Base-by-base conservation (phyloP, 2,329 filamentous ascomycete species). In the Aspergillus calidoustus region DNA sequence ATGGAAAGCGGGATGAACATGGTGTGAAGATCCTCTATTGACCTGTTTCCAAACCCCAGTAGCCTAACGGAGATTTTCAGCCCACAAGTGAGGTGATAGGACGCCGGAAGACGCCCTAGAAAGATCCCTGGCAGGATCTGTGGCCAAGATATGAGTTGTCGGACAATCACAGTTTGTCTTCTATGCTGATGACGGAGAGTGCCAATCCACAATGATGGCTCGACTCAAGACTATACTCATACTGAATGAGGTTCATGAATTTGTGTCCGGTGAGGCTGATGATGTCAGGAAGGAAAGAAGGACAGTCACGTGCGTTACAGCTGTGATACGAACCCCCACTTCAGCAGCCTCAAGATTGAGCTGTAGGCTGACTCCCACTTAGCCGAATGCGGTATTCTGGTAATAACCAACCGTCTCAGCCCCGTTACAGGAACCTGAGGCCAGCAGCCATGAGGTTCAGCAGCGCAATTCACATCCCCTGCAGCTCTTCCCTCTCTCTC, bases 271-370 rank as follows among this genome's bases (percentile, higher is more conserved):
- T 54, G 22, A 54, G n/a, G n/a, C 34, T 19, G 17, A 54, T 54
- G 52, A 55, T 47, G 53, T 55, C 44, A 55, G 34, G n/a, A 38
- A 25, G 15, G 23, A 38, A 11, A 8, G 19, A 38, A 52, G n/a
- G 28, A 31, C 49, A 34, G 38, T 67, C 65, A 67, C 65, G 65
- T 67, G 63, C 4, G 17, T 47, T 65, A 65, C 63, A 22, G 11
- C 31, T 28, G 34, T 8, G 46, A 57, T 60, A 64, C 63, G 43
- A 44, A 22, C 61, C 48, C 61, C 53, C 51, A 11, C 46, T 46
- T 54, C 38, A 6, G 22, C 17, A 13, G 23, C 41, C 46, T 17
- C 7, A 43, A 9, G 28, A 7, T 9, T 38, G 9, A 22, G 9
- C 22, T n/a, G 41, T 28, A 25, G 43, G 7, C 7, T 11, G 6